Evolutionary conservation across 2,329 filamentous ascomycete species (phyloP).

Genomic region (Raffaelea ambrosiae): DNA sequence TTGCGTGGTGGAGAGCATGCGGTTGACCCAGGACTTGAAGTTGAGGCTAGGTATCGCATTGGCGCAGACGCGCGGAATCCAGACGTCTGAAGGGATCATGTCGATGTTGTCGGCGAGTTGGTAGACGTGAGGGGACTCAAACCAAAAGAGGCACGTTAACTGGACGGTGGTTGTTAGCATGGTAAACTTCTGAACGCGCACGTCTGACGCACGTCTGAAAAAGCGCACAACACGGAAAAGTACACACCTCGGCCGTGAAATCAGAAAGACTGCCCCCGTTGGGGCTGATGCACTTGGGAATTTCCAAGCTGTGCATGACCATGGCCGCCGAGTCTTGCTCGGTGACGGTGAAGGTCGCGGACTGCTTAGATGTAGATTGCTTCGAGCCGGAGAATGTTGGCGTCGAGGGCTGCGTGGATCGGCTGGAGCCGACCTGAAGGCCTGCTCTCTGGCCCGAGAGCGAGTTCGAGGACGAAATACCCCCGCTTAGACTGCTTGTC

Average conservation of each 20-base stretch:
- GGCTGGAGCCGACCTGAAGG: conserved; percentile 20
- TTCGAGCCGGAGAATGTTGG: conserved; percentile 19
- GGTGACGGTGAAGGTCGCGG: conserved; percentile 22
- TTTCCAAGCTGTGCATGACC: conserved; percentile 54
- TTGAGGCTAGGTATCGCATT: conserved; percentile 70
- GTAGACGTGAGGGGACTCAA: conserved; percentile 76
- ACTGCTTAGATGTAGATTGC: neutral
- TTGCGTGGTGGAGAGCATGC: conserved; percentile 85
- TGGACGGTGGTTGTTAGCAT: conserved; percentile 27
- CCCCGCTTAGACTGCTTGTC: neutral
- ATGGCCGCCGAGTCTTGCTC: conserved; percentile 32
- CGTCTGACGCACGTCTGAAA: no score
- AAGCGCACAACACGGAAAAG: neutral
- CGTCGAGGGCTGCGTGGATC: conserved; percentile 28
- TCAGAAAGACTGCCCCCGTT: conserved; percentile 70
- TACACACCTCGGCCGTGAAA: conserved; percentile 69
- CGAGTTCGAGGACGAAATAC: conserved; percentile 7
- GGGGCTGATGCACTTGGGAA: conserved; percentile 67
- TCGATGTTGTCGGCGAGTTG: conserved; percentile 60
- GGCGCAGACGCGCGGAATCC: conserved; percentile 48
- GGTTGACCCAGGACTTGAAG: conserved; percentile 91
- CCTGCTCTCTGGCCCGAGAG: conserved; percentile 1
- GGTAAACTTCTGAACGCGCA: no score
- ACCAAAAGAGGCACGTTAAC: conserved; percentile 98
- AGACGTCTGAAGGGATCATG: conserved; percentile 27